Evolutionary conservation across 371 early-diverging fungal species (phyloP), one percentile per base, ranked within the genome.

Genomic region (Mucor velutinosus): DNA sequence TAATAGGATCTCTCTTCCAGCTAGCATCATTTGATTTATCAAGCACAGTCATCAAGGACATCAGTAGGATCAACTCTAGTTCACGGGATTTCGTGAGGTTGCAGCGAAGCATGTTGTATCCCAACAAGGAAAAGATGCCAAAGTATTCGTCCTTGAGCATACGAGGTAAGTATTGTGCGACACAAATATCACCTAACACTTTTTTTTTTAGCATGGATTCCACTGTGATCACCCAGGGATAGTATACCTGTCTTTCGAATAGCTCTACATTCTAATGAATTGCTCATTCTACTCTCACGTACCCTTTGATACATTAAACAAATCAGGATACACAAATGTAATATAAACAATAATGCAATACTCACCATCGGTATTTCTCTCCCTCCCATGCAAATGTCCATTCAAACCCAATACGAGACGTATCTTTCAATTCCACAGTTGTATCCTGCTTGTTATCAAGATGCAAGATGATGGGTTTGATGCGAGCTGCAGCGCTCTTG

Each of bases 351-450:
- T 23, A 45, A 29, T 1, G 23, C 27, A 21, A 56, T 4, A 49
- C 23, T 27, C 76, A 82, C 83, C 83, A 82, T 64, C 64, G 71
- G 41, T 75, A 76, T 56, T 70, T 72, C 29, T 82, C 71, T 29
- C 70, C 71, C 69, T 80, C 76, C 83, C 83, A 82, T 55, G 73
- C 69, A 75, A 82, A 82, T 14, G 43, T 62, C 83, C 83, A 82
- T 67, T 82, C 83, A 58, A 82, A 79, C 5, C 80, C 76, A 33
- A 82, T 62, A 11, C 67, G 64, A 49, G 78, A 69, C 3, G 80
- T 69, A 11, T 78, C 80, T 5, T 69, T 63, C 3, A 80, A 58
- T 11, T 73, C 64, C 19, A 76, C 69, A 7, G 63, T 49, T 1
- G 29, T 56, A 63, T 63, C 70, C 6, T 25, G 39, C 12, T 65